Base-by-base conservation (phyloP, 768 basidiomycete species). In the Mrakia hoshinonis region DNA sequence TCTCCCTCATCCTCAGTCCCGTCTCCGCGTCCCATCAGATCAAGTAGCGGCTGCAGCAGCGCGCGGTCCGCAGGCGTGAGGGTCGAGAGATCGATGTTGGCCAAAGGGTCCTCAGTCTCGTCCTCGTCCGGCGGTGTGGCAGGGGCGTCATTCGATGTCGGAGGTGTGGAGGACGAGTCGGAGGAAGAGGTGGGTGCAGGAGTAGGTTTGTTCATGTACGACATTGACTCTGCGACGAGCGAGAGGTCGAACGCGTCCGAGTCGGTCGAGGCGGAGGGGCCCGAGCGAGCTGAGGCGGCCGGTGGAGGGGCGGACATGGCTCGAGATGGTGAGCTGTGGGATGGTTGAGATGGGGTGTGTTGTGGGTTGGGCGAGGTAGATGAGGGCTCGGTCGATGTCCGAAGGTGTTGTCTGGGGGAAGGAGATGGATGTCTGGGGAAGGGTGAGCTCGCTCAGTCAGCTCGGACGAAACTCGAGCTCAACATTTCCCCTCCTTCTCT, bases 301-400 rank as follows among this genome's bases (percentile, higher is more conserved):
- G 58, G 55, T 18, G 54, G 77, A 76, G 39, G 74, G 78, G 22
- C 81, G 80, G 38, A 78, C 80, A 69, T 81, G 79, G 7, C 74
- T 76, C 31, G 77, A 65, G 73, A 4, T 81, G 76, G n/a, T 79
- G 78, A 69, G 82, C 22, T 55, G 69, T 13, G 52, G 60, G 26
- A 20, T 15, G 46, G 24, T 49, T 2, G 47, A n/a, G 48, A 58
- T 15, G 38, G 20, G n/a, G 29, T 52, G 39, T 46, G 46, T 38
- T 46, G 60, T 22, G 12, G 26, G 9, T 36, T 62, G 5, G 62
- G 22, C 12, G 61, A 36, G 39, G 63, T 11, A 65, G 43, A 2
- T 3, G n/a, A 5, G 47, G 13, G 63, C 11, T n/a, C 15, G 29
- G 13, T 4, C 7, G 11, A 36, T 0, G n/a, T 9, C 24, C 26